Conservation (phyloP, 2,329 filamentous ascomycete genomes). For the Aspergillus novoparasiticus region DNA sequence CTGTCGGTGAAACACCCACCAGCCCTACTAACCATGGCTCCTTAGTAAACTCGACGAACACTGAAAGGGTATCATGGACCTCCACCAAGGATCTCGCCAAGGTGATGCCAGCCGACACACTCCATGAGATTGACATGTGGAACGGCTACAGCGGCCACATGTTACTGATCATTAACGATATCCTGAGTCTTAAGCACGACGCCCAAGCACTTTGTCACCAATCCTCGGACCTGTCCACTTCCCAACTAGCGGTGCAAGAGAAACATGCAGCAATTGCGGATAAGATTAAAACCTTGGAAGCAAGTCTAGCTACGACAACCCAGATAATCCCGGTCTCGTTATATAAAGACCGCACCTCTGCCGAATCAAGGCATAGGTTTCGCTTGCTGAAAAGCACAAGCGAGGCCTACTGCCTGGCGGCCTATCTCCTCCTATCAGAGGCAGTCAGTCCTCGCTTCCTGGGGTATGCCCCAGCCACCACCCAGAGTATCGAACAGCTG, state of each 20-base stretch:
- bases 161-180: neutral
- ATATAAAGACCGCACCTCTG: neutral
- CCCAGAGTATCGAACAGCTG: neutral
- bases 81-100: neutral
- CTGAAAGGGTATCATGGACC: neutral
- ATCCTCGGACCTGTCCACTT: neutral
- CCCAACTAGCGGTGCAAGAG: neutral
- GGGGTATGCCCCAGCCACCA: neutral
- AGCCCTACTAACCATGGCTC: neutral
- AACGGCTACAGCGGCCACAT: neutral
- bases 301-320: neutral
- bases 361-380: neutral
- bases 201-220: neutral
- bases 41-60: neutral
- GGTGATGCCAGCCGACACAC: neutral
- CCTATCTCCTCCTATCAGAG: neutral
- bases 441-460: neutral
- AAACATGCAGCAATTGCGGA: neutral
- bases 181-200: neutral
- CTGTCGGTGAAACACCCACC: neutral
- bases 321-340: neutral
- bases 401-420: neutral
- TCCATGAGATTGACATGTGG: neutral
- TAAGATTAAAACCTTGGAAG: neutral
- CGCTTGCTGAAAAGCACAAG: neutral